phyloP scores from a whole-genome alignment of 768 basidiomycete species.

The Mycena galopus region DNA sequence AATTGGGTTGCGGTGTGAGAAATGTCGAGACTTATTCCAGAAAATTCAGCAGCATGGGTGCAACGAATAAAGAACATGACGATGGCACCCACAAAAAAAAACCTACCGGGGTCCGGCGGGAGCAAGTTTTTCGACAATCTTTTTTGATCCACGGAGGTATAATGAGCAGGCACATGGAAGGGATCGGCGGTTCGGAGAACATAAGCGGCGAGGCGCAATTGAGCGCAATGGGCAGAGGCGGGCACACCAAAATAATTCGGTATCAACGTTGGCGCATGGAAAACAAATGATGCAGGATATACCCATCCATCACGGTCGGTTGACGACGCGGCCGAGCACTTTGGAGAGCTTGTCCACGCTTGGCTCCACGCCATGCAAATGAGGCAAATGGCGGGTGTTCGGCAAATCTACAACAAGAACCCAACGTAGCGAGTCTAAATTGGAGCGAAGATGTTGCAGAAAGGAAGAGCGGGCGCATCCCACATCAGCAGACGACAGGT shows the following conservation, averaged over 20 bases:
- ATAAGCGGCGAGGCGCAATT: too few relatives aligned
- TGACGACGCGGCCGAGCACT: too few relatives aligned
- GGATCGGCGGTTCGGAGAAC: neutral
- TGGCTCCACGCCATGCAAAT: too few relatives aligned
- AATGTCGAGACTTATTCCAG: slow-evolving; percentile 1
- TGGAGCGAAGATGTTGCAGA: slow-evolving; percentile 3
- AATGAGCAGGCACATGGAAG: neutral
- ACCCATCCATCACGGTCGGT: too few relatives aligned
- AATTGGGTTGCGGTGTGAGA: slow-evolving; percentile 6
- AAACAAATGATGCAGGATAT: slow-evolving; percentile 1
- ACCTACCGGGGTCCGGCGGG: neutral
- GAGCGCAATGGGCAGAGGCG: neutral
- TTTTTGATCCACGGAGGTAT: slow-evolving; percentile 28
- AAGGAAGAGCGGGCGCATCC: too few relatives aligned
- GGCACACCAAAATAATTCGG: slow-evolving; percentile 19
- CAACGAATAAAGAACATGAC: slow-evolving; percentile 2
- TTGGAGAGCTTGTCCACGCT: too few relatives aligned
- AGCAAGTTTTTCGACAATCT: slow-evolving; percentile 1
- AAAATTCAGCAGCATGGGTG: slow-evolving; percentile 17
- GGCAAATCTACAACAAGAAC: neutral
- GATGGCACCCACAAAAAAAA: slow-evolving; percentile 4
- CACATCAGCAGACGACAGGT: slow-evolving; percentile 12
- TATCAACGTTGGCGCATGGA: neutral
- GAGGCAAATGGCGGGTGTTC: neutral
- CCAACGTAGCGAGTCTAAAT: slow-evolving; percentile 5